Evolutionary conservation across 768 basidiomycete genomes (phyloP).

Genomic region (Lentinula sp.): DNA sequence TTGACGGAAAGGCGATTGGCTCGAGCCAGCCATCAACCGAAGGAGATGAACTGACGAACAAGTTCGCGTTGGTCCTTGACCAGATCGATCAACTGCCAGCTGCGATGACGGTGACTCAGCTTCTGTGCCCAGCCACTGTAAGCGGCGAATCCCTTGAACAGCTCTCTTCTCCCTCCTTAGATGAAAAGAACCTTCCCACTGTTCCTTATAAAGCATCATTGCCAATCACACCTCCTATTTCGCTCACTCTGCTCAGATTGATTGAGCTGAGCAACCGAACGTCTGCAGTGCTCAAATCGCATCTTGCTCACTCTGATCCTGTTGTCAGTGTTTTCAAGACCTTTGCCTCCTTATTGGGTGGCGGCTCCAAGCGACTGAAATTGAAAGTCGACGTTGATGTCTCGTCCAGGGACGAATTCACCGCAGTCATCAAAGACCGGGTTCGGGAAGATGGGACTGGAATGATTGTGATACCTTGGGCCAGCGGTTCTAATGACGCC

Average conservation of each 20-base stretch:
- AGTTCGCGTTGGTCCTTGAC: slow-evolving; percentile 72
- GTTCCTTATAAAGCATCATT: neutral
- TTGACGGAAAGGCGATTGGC: slow-evolving; percentile 7
- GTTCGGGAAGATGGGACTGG: neutral
- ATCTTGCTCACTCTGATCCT: slow-evolving; percentile 67
- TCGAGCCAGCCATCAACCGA: slow-evolving; percentile 7
- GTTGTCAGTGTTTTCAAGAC: slow-evolving; percentile 70
- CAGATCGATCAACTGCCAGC: slow-evolving; percentile 77
- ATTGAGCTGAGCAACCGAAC: slow-evolving; percentile 88
- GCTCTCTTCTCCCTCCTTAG: slow-evolving; percentile 5
- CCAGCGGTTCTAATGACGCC: slow-evolving; percentile 30
- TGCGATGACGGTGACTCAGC: slow-evolving; percentile 75
- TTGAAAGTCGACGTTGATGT: slow-evolving; percentile 35
- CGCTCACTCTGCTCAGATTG: slow-evolving; percentile 74
- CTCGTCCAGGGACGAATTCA: neutral
- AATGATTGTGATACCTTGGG: slow-evolving; percentile 85
- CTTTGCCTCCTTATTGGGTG: slow-evolving; percentile 55
- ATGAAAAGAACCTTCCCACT: slow-evolving; percentile 18
- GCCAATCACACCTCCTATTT: neutral
- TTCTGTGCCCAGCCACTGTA: slow-evolving; percentile 41
- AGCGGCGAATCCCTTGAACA: neutral
- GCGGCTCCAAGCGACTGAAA: slow-evolving; percentile 40
- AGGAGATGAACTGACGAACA: slow-evolving; percentile 42
- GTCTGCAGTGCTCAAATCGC: slow-evolving; percentile 79
- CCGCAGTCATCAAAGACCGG: neutral